Conservation (phyloP, 768 basidiomycete species). For the Cystobasidium onofrii region DNA sequence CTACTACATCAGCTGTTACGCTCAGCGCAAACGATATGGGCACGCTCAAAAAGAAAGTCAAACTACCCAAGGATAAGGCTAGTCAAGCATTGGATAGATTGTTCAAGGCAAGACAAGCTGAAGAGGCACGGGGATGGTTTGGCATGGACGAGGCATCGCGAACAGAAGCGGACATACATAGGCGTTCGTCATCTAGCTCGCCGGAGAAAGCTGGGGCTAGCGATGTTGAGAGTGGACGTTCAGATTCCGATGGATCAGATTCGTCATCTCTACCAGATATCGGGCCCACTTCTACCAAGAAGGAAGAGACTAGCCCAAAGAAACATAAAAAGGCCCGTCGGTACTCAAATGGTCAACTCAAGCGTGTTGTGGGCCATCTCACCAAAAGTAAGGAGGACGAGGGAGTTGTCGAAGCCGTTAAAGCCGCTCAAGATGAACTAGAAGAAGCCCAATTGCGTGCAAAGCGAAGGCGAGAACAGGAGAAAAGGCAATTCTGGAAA, state of each 20-base stretch:
- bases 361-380: not conserved
- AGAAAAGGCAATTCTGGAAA: conserved; percentile 17
- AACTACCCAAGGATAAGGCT: not conserved
- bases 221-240: not conserved
- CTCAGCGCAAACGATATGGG: not conserved
- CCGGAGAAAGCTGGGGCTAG: not conserved
- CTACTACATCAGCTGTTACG: not conserved
- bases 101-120: not conserved
- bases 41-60: not conserved
- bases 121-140: conserved; percentile 17
- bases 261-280: not conserved
- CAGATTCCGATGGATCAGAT: not conserved
- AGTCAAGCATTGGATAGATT: conserved; percentile 1
- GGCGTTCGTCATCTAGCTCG: not conserved
- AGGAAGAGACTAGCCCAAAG: not conserved
- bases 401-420: conserved; percentile 1
- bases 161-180: not conserved
- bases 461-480: not conserved
- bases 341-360: not conserved
- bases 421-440: conserved; percentile 3
- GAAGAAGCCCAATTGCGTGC: not conserved
- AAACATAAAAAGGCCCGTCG: not conserved
- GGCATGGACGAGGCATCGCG: conserved; percentile 11
- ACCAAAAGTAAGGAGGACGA: not conserved
- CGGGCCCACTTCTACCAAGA: not conserved